phyloP scores from a whole-genome alignment of 2,329 filamentous ascomycete species.

The Penicillium thymicola region DNA sequence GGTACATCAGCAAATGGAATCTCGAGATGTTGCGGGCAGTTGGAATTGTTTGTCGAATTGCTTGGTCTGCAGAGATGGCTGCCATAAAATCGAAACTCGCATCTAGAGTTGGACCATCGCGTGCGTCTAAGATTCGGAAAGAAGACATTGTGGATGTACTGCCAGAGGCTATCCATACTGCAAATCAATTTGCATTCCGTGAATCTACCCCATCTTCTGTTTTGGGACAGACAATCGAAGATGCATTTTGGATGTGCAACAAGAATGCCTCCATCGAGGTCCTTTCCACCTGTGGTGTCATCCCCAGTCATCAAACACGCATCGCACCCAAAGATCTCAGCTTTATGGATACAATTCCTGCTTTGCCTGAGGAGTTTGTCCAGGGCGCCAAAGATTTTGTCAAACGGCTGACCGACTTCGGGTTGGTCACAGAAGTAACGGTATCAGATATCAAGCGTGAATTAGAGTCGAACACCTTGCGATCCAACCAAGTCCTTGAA shows the following conservation, averaged over 20 bases:
- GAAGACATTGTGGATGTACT: slow-evolving; percentile 66
- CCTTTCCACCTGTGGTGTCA: slow-evolving; percentile 80
- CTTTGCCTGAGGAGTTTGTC: slow-evolving; percentile 73
- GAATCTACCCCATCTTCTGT: slow-evolving; percentile 85
- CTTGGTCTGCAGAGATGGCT: slow-evolving; percentile 83
- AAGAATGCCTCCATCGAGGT: slow-evolving; percentile 79
- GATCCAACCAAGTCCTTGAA: slow-evolving; percentile 70
- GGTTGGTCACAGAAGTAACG: slow-evolving; percentile 81
- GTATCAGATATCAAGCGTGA: slow-evolving; percentile 81
- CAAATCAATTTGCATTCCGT: slow-evolving; percentile 82
- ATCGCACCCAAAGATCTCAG: slow-evolving; percentile 66
- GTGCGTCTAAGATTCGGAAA: slow-evolving; percentile 54
- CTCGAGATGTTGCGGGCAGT: slow-evolving; percentile 86
- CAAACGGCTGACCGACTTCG: slow-evolving; percentile 75
- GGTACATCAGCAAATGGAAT: slow-evolving; percentile 95
- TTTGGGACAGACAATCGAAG: slow-evolving; percentile 83
- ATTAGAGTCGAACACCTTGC: slow-evolving; percentile 76
- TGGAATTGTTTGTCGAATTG: slow-evolving; percentile 83
- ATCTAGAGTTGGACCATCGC: slow-evolving; percentile 27
- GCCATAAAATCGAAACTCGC: slow-evolving; percentile 64
- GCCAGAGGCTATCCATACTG: slow-evolving; percentile 75
- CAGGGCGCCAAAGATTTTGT: slow-evolving; percentile 69
- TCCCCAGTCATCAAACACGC: slow-evolving; percentile 79
- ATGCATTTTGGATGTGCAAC: slow-evolving; percentile 93
- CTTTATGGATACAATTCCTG: slow-evolving; percentile 86